Percentiles rank a stretch among this genome's conserved stretches.
Evolutionary conservation across 2,329 filamentous ascomycete genomes (phyloP).

Genomic region (Ceratocystis eucalypticola): DNA sequence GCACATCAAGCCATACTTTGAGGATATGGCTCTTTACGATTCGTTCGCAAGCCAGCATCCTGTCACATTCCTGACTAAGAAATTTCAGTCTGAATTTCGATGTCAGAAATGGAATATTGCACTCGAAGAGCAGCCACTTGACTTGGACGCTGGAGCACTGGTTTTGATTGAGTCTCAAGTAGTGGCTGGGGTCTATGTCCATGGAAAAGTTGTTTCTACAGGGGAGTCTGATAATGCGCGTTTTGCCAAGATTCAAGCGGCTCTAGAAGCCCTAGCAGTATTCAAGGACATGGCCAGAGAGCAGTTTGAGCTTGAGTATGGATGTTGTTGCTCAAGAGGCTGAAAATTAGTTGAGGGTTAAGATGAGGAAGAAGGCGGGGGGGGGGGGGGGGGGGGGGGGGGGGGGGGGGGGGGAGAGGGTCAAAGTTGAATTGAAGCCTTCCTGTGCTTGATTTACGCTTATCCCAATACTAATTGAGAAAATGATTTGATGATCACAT

Average conservation of each 20-base stretch:
- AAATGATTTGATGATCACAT: not conserved
- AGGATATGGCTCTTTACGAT: constrained; percentile 78
- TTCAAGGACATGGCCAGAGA: constrained; percentile 34
- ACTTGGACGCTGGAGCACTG: constrained; percentile 31
- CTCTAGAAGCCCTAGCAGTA: constrained; percentile 41
- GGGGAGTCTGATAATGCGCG: constrained; percentile 49
- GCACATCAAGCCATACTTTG: constrained; percentile 65
- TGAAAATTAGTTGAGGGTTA: constrained; percentile 20
- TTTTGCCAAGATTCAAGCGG: constrained; percentile 59
- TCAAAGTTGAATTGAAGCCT: not conserved
- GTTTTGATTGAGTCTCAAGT: constrained; percentile 38
- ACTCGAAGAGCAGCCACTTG: constrained; percentile 33
- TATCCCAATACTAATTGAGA: not conserved
- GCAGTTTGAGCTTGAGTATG: constrained; percentile 47
- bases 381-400: not conserved
- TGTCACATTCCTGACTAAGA: constrained; percentile 55
- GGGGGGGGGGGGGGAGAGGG: not conserved
- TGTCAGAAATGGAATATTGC: constrained; percentile 49
- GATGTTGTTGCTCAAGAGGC: constrained; percentile 46
- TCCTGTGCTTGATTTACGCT: not conserved
- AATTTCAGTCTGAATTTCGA: constrained; percentile 49
- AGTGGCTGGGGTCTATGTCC: constrained; percentile 62
- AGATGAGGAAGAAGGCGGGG: not conserved
- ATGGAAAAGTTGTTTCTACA: constrained; percentile 52
- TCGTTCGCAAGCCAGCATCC: constrained; percentile 78